Conservation (phyloP, 257 asterid species). For the Solanum chmielewskii region DNA sequence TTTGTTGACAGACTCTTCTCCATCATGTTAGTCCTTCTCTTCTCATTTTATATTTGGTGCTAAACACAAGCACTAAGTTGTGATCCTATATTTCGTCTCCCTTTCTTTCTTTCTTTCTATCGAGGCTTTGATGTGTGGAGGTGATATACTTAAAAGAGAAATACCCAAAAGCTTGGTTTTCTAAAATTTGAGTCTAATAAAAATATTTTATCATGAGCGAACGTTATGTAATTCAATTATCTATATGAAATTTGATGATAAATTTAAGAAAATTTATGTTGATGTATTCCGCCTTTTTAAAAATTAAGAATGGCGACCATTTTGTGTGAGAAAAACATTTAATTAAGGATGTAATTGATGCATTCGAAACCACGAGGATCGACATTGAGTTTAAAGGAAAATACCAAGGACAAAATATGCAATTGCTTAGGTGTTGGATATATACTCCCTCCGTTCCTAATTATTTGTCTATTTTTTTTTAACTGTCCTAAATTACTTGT, state of each 20-base stretch:
- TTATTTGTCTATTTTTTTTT: too few relatives aligned
- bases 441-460: too few relatives aligned
- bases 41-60: not conserved
- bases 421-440: not conserved
- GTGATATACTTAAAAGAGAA: not conserved
- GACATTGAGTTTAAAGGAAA: not conserved
- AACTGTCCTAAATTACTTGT: too few relatives aligned
- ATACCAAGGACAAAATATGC: not conserved
- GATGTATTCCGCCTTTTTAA: not conserved
- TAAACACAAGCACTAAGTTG: not conserved
- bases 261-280: not conserved
- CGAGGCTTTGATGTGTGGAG: not conserved
- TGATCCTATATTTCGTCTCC: not conserved
- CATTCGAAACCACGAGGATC: not conserved
- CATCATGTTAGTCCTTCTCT: slow-evolving; percentile 1
- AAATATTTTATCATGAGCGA: not conserved
- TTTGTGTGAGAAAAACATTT: not conserved
- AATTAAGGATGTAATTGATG: not conserved
- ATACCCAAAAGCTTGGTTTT: not conserved
- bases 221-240: not conserved
- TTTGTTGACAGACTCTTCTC: not conserved
- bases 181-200: not conserved
- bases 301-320: not conserved
- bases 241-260: not conserved
- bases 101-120: not conserved